Evolutionary conservation across 352 stramenopile species (phyloP).

Genomic region (Blastocystis sp.): DNA sequence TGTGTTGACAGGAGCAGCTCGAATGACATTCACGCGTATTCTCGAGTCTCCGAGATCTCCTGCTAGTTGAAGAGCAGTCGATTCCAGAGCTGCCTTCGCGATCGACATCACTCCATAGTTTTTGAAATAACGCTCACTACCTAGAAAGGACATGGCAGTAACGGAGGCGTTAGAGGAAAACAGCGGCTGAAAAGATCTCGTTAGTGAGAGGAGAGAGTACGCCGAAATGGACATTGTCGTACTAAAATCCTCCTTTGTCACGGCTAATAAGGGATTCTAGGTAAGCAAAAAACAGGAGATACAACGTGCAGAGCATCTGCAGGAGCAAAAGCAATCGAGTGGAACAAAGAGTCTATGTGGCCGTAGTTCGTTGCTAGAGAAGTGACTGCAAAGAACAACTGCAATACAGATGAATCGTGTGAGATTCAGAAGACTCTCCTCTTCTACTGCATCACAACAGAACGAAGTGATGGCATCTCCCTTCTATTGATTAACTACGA

Average conservation of each 20-base stretch:
- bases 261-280: not conserved
- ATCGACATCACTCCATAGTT: constrained; percentile 38
- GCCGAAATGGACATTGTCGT: not conserved
- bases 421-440: not conserved
- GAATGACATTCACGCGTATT: constrained; percentile 32
- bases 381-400: not conserved
- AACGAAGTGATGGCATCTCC: not conserved
- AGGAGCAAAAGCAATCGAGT: constrained; percentile 27
- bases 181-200: not conserved
- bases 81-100: constrained; percentile 24
- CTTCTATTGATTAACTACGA: not conserved
- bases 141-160: constrained; percentile 9
- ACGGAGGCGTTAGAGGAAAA: not conserved
- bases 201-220: constrained; percentile 17
- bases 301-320: not conserved
- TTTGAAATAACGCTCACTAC: not conserved
- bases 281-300: not conserved
- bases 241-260: not conserved
- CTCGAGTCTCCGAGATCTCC: not conserved
- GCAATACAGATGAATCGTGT: not conserved
- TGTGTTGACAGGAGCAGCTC: constrained; percentile 17
- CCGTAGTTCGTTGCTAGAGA: not conserved
- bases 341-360: constrained; percentile 24
- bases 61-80: constrained; percentile 11
- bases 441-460: constrained; percentile 4